Evolutionary conservation across 306 rosid species (phyloP).

Genomic region (Vigna radiata): DNA sequence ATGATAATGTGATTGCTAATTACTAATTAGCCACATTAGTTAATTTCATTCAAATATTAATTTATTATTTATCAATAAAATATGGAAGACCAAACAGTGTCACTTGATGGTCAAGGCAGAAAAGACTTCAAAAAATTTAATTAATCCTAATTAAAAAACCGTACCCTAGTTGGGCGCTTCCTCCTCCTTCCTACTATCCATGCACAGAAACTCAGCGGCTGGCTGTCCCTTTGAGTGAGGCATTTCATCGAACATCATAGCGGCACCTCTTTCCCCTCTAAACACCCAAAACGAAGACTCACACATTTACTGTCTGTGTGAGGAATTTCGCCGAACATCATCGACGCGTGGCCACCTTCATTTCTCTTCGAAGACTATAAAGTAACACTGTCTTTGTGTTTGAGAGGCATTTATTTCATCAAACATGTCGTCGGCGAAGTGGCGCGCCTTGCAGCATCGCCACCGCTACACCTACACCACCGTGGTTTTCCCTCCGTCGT

Average conservation of each 20-base stretch:
- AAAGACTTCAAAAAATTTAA: too few relatives aligned
- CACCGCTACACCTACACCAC: slow-evolving; percentile 95
- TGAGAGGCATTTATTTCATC: slow-evolving; percentile 26
- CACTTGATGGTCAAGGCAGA: too few relatives aligned
- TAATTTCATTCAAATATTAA: too few relatives aligned
- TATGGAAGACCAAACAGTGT: too few relatives aligned
- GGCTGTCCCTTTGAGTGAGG: not conserved
- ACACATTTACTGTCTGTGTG: not conserved
- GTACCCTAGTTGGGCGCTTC: not conserved
- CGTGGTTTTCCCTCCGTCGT: slow-evolving; percentile 67
- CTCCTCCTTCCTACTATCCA: not conserved
- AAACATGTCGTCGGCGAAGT: slow-evolving; percentile 92
- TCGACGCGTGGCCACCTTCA: too few relatives aligned
- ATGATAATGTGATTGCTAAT: too few relatives aligned
- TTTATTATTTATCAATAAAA: too few relatives aligned
- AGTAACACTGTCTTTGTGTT: not conserved
- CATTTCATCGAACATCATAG: not conserved
- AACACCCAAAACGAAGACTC: not conserved
- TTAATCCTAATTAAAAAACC: not conserved
- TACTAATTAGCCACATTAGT: too few relatives aligned
- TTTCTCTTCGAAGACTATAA: not conserved
- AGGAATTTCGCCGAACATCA: not conserved
- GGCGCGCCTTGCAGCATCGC: slow-evolving; percentile 98
- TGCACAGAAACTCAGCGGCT: not conserved
- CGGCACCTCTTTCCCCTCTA: not conserved